Base-by-base conservation (phyloP, 75 land plant species). In the Azolla pinnata region DNA sequence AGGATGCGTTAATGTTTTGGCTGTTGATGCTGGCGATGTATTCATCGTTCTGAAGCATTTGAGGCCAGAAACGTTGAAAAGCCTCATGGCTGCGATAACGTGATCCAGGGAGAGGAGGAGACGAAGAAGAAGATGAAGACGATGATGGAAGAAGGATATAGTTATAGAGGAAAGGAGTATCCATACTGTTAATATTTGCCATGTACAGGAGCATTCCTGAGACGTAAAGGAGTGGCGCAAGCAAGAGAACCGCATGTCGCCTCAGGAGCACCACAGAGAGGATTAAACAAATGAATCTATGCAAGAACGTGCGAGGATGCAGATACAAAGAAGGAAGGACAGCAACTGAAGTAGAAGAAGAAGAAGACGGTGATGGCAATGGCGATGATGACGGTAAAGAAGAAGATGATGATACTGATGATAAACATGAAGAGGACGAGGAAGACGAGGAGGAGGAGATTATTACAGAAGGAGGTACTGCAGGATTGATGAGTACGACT, bases 61-160 rank as follows among this genome's bases (percentile, higher is more conserved):
- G 65, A 1, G 86, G 90, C 95, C 89, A 88, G 5, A 88, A 71
- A 44, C 77, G 59, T 66, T 63, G 34, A 40, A 88, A 88, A 18
- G 82, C 78, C 67, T 79, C 70, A 21, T 85, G 90, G 46, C 95
- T 88, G 69, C 89, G 67, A 56, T 88, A 88, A 7, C 64, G 30
- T 1, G 95, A 82, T 4, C 93, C 93, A 4, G 76, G 81, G 26
- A 69, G 68, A 56, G 42, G 50, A 29, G 17, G 58, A 56, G 19
- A 29, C 23, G 0, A 27, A 44, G 33, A 31, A n/a, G 29, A 8
- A 26, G 23, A 1, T 18, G 49, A 46, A 2, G 49, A 46, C 57
- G 46, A 65, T 38, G 54, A 20, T 5, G 48, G 25, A 44, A 52
- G 31, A 45, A 52, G 46, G 59, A 63, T 32, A 52, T 67, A n/a